phyloP scores from a whole-genome alignment of 2,329 filamentous ascomycete species.

The Arthrinium phaeospermum region DNA sequence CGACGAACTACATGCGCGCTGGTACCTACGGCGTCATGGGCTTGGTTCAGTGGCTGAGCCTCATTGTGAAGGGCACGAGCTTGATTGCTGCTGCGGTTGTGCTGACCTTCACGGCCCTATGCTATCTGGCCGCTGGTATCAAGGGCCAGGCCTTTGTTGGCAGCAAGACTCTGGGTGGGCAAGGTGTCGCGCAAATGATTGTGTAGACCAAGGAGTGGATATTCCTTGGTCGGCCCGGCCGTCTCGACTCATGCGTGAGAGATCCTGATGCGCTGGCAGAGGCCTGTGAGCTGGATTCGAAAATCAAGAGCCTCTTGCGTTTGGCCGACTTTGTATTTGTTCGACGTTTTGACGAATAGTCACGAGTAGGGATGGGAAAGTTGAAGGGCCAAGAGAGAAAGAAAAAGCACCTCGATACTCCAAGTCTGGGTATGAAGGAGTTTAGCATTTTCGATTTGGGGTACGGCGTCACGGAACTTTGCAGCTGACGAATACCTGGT shows the following conservation, averaged over 20 bases:
- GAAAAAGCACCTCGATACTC: background rate
- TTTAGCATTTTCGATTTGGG: conserved; percentile 12
- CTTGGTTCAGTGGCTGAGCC: conserved; percentile 82
- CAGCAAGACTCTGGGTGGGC: conserved; percentile 94
- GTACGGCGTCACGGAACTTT: conserved; percentile 10
- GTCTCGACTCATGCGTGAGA: background rate
- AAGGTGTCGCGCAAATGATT: conserved; percentile 97
- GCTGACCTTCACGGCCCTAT: conserved; percentile 75
- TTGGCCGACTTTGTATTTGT: background rate
- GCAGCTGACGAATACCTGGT: conserved; percentile 14
- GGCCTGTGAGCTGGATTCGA: conserved; percentile 11
- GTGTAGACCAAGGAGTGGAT: conserved; percentile 59
- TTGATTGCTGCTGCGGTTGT: conserved; percentile 88
- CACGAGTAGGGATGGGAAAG: background rate
- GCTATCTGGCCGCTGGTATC: conserved; percentile 80
- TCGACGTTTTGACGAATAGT: conserved; percentile 12
- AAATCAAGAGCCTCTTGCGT: background rate
- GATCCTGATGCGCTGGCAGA: background rate
- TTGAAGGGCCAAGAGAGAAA: background rate
- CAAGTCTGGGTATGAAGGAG: conserved; percentile 1
- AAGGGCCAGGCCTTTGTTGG: conserved; percentile 87
- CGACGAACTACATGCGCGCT: conserved; percentile 96
- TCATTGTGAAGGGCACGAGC: conserved; percentile 68
- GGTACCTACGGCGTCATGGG: conserved; percentile 84
- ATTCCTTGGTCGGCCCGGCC: background rate